These are phyloP conservation scores for Pestalotiopsis sp. DNA, from an alignment of 2,329 filamentous ascomycete genomes.

Conservation along the genomic window DNA sequence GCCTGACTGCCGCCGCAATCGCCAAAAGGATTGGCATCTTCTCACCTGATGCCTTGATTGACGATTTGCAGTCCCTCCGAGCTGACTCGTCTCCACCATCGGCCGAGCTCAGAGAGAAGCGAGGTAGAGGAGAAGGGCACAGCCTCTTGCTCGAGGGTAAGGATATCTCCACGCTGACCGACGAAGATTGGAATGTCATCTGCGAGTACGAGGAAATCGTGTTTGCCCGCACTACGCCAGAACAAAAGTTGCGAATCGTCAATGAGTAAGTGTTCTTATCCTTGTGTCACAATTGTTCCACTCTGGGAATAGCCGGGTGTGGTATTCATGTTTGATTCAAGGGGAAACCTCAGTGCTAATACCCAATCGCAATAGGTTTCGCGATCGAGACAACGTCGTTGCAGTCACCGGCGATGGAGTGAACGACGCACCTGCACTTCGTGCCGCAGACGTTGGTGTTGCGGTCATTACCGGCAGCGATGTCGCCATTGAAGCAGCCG, in stretches of 20 bases:
- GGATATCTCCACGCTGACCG: conserved; percentile 56
- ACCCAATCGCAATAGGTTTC: conserved; percentile 40
- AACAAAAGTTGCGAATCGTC: conserved; percentile 75
- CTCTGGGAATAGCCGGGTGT: too few relatives aligned
- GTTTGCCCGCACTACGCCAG: conserved; percentile 69
- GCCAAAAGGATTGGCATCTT: conserved; percentile 70
- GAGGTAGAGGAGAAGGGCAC: conserved; percentile 20
- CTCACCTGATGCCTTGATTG: conserved; percentile 44
- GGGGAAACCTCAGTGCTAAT: neutral
- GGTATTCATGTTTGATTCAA: too few relatives aligned
- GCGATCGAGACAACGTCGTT: conserved; percentile 63
- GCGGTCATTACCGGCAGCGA: conserved; percentile 71
- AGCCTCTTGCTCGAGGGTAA: conserved; percentile 55
- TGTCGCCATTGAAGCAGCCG: conserved; percentile 70
- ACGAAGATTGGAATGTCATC: conserved; percentile 46
- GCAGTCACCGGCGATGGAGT: conserved; percentile 70
- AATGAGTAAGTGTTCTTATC: conserved; percentile 55
- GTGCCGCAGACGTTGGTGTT: conserved; percentile 68
- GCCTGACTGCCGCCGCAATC: conserved; percentile 74
- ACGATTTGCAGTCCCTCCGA: conserved; percentile 16
- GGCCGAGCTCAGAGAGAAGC: conserved; percentile 22
- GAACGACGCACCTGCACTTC: conserved; percentile 67
- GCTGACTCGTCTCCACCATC: conserved; percentile 14
- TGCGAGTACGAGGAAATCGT: conserved; percentile 63
- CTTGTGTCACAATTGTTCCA: conserved; percentile 49